These are phyloP conservation scores for Apiotrichum laibachii DNA, from an alignment of 1,284 basidiomycete genomes.

Conservation along the genomic window DNA sequence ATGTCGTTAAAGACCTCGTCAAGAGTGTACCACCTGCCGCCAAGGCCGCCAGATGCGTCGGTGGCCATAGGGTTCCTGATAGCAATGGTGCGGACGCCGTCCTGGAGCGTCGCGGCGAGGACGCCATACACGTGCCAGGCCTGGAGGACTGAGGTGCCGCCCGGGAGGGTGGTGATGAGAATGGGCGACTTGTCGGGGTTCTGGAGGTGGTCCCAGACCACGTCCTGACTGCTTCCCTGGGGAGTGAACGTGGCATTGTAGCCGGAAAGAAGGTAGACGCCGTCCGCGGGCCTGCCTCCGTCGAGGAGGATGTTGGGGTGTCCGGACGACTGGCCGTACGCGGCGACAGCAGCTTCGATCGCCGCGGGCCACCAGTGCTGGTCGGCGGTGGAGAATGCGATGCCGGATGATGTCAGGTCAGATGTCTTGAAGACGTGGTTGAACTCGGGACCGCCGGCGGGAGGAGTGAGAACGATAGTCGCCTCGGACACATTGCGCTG, in stretches of 20 bases:
- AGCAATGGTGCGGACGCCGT: not conserved
- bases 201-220: not conserved
- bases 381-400: not conserved
- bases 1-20: not conserved
- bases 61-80: not conserved
- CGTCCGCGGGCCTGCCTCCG: not conserved
- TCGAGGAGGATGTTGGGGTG: not conserved
- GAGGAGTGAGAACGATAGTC: not conserved
- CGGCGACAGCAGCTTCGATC: not conserved
- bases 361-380: constrained; percentile 1
- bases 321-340: not conserved
- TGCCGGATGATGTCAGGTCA: not conserved
- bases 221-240: not conserved
- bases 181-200: not conserved
- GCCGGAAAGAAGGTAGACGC: not conserved
- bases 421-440: not conserved
- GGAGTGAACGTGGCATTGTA: not conserved
- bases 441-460: not conserved
- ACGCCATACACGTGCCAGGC: not conserved
- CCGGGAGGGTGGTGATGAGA: not conserved
- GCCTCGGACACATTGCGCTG: not conserved
- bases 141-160: not conserved
- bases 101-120: not conserved
- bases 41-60: not conserved
- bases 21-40: not conserved